A percentile compares a stretch with the other conserved stretches of the same genome.
Evolutionary conservation across 805 yeast genomes (phyloP).

Genomic region (Yarrowia keelungensis): DNA sequence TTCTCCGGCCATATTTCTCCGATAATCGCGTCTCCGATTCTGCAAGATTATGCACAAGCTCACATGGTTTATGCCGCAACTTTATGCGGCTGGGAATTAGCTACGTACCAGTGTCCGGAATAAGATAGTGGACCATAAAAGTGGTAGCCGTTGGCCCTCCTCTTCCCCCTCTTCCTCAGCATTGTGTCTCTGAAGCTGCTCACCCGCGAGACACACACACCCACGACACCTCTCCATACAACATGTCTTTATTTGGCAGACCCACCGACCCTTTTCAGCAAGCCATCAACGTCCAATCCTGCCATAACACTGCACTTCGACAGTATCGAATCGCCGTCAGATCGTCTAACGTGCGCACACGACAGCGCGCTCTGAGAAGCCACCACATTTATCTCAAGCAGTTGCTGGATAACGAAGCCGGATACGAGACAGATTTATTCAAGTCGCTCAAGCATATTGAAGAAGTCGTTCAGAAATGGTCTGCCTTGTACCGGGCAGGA

Average conservation of each 20-base stretch:
- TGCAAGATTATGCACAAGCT: constrained; percentile 35
- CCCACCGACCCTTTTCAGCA: constrained; percentile 32
- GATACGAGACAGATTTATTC: constrained; percentile 26
- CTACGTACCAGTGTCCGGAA: constrained; percentile 14
- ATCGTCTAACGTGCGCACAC: constrained; percentile 20
- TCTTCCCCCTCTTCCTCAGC: not conserved
- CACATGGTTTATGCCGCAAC: constrained; percentile 37
- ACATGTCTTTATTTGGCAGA: constrained; percentile 25
- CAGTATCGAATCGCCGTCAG: constrained; percentile 24
- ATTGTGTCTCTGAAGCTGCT: not conserved
- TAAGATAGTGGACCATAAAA: constrained; percentile 12
- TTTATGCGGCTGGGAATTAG: constrained; percentile 20
- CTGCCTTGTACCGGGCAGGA: constrained; percentile 1
- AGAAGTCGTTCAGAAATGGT: constrained; percentile 18
- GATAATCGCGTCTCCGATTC: not conserved
- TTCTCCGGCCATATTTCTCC: not conserved
- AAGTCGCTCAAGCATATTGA: constrained; percentile 19
- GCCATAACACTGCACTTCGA: constrained; percentile 28
- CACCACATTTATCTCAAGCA: constrained; percentile 31
- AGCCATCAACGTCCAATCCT: constrained; percentile 17
- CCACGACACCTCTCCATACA: not conserved
- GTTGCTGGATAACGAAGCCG: constrained; percentile 23
- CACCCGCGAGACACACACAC: not conserved
- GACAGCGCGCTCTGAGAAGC: constrained; percentile 25
- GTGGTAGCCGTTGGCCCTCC: not conserved